Evolutionary conservation across 169 alveolate species (phyloP).

Genomic region (Eimeria necatrix): DNA sequence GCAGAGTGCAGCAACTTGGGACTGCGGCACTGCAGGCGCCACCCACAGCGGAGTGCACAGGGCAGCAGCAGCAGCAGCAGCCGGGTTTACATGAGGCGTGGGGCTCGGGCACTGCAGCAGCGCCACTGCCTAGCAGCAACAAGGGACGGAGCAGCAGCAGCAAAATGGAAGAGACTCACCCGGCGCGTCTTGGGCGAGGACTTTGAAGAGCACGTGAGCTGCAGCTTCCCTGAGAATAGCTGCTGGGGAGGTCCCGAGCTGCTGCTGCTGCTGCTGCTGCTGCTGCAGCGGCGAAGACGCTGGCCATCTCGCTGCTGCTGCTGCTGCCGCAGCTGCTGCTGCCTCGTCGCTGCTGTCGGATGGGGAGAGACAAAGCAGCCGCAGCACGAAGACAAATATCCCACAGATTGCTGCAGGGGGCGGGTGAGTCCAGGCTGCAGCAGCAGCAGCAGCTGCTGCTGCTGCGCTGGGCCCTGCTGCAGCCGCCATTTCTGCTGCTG

Average conservation of each 20-base stretch:
- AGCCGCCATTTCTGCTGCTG: neutral
- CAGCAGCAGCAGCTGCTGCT: neutral
- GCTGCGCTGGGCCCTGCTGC: neutral
- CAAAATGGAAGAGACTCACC: neutral
- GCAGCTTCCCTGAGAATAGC: neutral
- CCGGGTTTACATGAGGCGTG: neutral
- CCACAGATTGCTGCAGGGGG: neutral
- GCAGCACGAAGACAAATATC: neutral
- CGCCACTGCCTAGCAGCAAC: neutral
- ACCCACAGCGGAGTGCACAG: neutral
- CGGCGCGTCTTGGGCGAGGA: neutral
- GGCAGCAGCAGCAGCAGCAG: constrained; percentile 10
- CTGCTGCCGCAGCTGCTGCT: neutral
- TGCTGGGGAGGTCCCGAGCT: neutral
- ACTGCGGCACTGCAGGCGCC: constrained; percentile 25
- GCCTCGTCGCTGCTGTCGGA: neutral
- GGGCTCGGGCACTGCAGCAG: neutral
- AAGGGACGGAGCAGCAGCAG: neutral
- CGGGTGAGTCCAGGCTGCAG: neutral
- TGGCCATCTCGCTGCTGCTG: neutral
- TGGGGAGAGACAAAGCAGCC: neutral
- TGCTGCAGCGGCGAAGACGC: constrained; percentile 1
- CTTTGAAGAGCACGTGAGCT: neutral
- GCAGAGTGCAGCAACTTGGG: constrained; percentile 1
- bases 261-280: neutral